These are phyloP conservation scores for Penstemon davidsonii DNA, from an alignment of 257 asterid genomes.

Conservation along the genomic window DNA sequence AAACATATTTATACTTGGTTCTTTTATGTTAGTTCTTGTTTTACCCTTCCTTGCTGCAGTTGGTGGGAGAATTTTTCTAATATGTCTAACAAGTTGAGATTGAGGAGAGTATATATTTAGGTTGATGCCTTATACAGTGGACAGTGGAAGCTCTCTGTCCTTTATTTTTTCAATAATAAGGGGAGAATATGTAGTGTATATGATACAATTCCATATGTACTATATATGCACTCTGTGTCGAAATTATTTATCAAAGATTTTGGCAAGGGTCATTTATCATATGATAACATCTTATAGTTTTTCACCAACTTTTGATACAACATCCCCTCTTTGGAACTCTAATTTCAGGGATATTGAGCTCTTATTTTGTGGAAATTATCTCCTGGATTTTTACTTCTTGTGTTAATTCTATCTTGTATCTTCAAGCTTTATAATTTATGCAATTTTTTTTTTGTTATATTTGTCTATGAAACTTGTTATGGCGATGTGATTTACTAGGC, in stretches of 20 bases:
- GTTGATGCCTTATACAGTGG: constrained; percentile 32
- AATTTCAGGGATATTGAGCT: constrained; percentile 5
- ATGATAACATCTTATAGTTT: too few relatives aligned
- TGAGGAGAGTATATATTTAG: constrained; percentile 27
- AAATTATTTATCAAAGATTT: constrained; percentile 17
- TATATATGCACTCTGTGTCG: constrained; percentile 20
- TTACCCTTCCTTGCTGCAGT: constrained; percentile 20
- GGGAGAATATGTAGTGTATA: constrained; percentile 26
- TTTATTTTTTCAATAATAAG: constrained; percentile 26
- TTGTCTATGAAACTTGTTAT: not conserved
- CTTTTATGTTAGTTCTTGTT: constrained; percentile 30
- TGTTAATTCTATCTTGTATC: not conserved
- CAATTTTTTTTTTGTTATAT: too few relatives aligned
- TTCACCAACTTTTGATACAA: too few relatives aligned
- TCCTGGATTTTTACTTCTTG: not conserved
- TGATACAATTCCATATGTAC: constrained; percentile 24
- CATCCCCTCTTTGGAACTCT: constrained; percentile 1
- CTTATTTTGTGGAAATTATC: not conserved
- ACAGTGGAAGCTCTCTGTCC: constrained; percentile 25
- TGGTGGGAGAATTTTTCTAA: constrained; percentile 12
- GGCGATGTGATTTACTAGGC: not conserved
- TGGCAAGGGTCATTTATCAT: not conserved
- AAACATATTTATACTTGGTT: constrained; percentile 25
- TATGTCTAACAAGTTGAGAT: constrained; percentile 24
- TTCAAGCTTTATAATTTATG: not conserved